Percentiles rank a stretch among this genome's conserved stretches.
phyloP scores from a whole-genome alignment of 2,329 filamentous ascomycete species.

The Zymoseptoria brevis region DNA sequence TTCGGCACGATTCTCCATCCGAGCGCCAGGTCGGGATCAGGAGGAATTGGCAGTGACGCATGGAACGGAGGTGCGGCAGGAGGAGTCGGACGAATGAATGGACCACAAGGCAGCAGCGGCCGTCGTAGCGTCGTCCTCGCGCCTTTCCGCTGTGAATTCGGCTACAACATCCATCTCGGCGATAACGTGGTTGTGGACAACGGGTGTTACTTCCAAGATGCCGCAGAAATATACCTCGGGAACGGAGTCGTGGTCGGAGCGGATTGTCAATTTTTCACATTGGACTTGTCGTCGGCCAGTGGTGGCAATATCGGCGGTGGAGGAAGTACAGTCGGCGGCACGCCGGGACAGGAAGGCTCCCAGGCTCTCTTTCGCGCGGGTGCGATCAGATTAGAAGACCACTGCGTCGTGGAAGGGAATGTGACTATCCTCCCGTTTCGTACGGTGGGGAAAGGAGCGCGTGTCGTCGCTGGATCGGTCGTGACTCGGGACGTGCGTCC shows the following conservation, averaged over 20 bases:
- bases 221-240: slow-evolving; percentile 75
- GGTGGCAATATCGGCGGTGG: neutral
- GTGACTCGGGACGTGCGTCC: slow-evolving; percentile 45
- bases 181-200: slow-evolving; percentile 76
- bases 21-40: slow-evolving; percentile 33
- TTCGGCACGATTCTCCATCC: slow-evolving; percentile 67
- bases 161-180: slow-evolving; percentile 86
- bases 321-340: slow-evolving; percentile 38
- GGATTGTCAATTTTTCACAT: slow-evolving; percentile 68
- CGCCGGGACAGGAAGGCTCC: slow-evolving; percentile 65
- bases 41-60: slow-evolving; percentile 1
- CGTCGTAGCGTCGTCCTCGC: slow-evolving; percentile 71
- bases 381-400: slow-evolving; percentile 66
- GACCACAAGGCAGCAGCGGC: slow-evolving; percentile 54
- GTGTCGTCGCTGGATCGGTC: slow-evolving; percentile 47
- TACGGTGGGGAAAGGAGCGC: slow-evolving; percentile 46
- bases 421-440: slow-evolving; percentile 53
- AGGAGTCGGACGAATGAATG: slow-evolving; percentile 4
- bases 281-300: slow-evolving; percentile 41
- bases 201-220: slow-evolving; percentile 79
- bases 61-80: neutral
- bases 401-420: slow-evolving; percentile 57
- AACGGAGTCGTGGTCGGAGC: slow-evolving; percentile 63
- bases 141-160: slow-evolving; percentile 89
- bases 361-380: slow-evolving; percentile 62